Percentiles rank a stretch among this genome's conserved stretches.
phyloP scores from a whole-genome alignment of 2,329 filamentous ascomycete species.

The Paecilomyces niveus region DNA sequence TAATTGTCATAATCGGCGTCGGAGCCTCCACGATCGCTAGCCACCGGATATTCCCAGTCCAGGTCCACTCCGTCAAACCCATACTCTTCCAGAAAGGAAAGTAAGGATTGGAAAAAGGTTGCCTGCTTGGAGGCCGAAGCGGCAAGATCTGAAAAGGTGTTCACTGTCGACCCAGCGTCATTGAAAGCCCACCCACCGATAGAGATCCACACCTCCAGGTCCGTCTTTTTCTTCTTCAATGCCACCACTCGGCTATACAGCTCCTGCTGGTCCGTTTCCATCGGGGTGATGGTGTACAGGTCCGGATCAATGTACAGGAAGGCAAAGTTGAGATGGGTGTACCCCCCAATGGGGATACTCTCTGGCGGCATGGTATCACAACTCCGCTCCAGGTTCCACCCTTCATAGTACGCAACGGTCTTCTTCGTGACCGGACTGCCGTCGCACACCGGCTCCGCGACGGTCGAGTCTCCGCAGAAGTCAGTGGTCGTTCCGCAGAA shows the following conservation, averaged over 20 bases:
- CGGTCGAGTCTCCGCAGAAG: neutral
- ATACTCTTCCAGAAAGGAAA: neutral
- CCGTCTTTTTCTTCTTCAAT: neutral
- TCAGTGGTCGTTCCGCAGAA: neutral
- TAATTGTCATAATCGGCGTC: neutral
- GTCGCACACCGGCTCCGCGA: too few relatives aligned
- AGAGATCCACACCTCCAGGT: neutral
- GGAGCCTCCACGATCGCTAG: neutral
- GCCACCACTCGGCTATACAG: neutral
- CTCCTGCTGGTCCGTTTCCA: neutral
- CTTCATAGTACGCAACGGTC: neutral
- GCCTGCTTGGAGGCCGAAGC: neutral
- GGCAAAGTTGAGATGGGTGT: neutral
- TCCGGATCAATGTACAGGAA: neutral
- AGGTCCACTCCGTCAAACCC: neutral
- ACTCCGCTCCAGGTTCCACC: neutral
- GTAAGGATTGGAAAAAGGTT: neutral
- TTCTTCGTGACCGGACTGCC: too few relatives aligned
- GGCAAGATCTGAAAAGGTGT: neutral
- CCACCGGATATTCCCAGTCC: neutral
- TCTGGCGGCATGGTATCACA: neutral
- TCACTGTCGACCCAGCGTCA: neutral
- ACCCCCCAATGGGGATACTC: neutral
- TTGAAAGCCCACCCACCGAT: neutral
- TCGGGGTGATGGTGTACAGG: neutral